Evolutionary conservation across 371 early-diverging fungal genomes (phyloP).

Genomic region (Dichotomocladium elegans): DNA sequence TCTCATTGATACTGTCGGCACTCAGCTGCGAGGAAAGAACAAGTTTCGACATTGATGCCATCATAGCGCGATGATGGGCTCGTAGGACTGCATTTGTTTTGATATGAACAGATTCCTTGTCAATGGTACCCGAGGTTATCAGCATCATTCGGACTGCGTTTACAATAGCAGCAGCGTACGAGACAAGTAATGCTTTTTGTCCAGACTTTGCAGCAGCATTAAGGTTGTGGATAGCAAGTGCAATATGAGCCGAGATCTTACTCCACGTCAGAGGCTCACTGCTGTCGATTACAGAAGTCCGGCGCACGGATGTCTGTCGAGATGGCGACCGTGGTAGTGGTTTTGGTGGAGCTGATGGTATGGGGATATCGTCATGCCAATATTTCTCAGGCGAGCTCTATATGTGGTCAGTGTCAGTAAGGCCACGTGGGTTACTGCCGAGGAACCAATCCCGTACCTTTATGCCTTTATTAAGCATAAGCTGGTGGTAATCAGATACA

Average conservation of each 20-base stretch:
- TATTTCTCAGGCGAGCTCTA: background rate
- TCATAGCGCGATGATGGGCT: conserved; percentile 75
- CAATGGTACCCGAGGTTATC: conserved; percentile 71
- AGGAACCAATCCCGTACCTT: too few species aligned
- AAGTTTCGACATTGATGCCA: conserved; percentile 77
- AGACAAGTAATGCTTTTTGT: conserved; percentile 35
- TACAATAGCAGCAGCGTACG: conserved; percentile 56
- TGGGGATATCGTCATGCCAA: conserved; percentile 4
- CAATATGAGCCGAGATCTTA: conserved; percentile 60
- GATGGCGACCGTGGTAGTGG: conserved; percentile 21
- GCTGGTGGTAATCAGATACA: conserved; percentile 54
- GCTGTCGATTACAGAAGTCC: conserved; percentile 13
- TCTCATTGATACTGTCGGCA: conserved; percentile 49
- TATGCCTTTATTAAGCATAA: background rate
- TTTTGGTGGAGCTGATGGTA: conserved; percentile 2
- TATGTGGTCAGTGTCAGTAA: too few species aligned
- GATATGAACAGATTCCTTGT: conserved; percentile 62
- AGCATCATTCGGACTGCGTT: conserved; percentile 83
- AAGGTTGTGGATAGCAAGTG: conserved; percentile 27
- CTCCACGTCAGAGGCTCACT: conserved; percentile 16
- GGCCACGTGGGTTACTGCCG: too few species aligned
- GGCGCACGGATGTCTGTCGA: conserved; percentile 13
- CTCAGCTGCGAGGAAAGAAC: conserved; percentile 82
- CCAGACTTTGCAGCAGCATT: conserved; percentile 50
- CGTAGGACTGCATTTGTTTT: conserved; percentile 62